Evolutionary conservation across 2,329 filamentous ascomycete species (phyloP).

Genomic region (Talaromyces sp.): DNA sequence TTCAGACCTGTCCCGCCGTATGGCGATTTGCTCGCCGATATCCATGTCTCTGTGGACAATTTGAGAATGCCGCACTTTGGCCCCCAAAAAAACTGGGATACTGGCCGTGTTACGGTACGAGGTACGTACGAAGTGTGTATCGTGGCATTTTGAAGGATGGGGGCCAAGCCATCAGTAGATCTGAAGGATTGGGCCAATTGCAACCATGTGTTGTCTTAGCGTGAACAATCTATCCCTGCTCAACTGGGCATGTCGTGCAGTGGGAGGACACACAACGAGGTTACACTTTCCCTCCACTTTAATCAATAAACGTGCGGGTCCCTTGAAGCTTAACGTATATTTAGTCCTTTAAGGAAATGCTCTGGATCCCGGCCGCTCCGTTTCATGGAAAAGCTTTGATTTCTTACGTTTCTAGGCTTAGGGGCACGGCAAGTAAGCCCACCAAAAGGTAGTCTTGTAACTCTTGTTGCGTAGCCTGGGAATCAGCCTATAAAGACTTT

Average conservation of each 20-base stretch:
- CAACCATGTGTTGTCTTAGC: background rate
- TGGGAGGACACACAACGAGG: background rate
- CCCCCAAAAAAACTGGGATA: background rate
- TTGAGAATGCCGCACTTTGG: background rate
- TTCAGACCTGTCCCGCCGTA: background rate
- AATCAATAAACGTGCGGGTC: background rate
- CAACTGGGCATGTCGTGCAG: background rate
- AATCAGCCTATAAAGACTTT: background rate
- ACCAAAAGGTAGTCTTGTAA: background rate
- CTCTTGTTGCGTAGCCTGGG: background rate
- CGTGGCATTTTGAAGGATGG: background rate
- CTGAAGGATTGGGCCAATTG: background rate
- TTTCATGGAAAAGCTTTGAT: background rate
- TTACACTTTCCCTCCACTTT: background rate
- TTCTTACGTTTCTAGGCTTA: background rate
- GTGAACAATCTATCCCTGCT: background rate
- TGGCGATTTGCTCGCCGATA: background rate
- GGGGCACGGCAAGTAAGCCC: background rate
- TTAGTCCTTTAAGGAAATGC: background rate
- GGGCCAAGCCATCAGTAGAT: conserved; percentile 1
- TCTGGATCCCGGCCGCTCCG: background rate
- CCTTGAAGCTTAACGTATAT: background rate
- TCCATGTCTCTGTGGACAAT: background rate
- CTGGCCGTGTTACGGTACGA: conserved; percentile 1
- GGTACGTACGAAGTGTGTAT: background rate